Conservation (phyloP, 1,284 basidiomycete genomes). For the Sanghuangporus sanghuang region DNA sequence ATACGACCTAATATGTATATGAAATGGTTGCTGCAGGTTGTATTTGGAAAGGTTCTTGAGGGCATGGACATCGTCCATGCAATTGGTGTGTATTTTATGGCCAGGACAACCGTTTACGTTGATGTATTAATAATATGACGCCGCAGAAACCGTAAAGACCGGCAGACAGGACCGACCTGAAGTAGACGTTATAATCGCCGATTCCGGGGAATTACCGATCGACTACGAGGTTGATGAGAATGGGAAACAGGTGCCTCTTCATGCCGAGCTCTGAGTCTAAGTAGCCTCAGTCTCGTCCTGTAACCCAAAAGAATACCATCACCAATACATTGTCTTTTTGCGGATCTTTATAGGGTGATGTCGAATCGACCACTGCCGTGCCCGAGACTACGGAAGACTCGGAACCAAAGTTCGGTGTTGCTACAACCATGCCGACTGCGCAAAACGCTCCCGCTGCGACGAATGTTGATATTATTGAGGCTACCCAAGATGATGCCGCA, state of each 20-base stretch:
- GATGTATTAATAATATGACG: slow-evolving; percentile 18
- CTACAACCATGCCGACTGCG: slow-evolving; percentile 18
- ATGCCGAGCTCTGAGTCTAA: slow-evolving; percentile 74
- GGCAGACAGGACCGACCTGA: slow-evolving; percentile 63
- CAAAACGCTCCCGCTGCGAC: slow-evolving; percentile 18
- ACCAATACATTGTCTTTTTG: slow-evolving; percentile 43
- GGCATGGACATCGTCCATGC: slow-evolving; percentile 79
- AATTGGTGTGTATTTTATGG: slow-evolving; percentile 49
- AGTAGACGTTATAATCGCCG: slow-evolving; percentile 71
- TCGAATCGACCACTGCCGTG: background rate
- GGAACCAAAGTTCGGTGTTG: slow-evolving; percentile 9
- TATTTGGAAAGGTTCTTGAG: slow-evolving; percentile 87
- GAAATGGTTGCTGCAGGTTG: slow-evolving; percentile 49
- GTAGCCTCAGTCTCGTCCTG: slow-evolving; percentile 37
- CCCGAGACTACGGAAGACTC: background rate
- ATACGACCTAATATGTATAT: slow-evolving; percentile 8
- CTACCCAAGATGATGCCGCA: slow-evolving; percentile 10
- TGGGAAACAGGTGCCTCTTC: slow-evolving; percentile 86
- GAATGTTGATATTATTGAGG: slow-evolving; percentile 1
- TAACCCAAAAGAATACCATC: slow-evolving; percentile 28
- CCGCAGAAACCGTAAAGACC: slow-evolving; percentile 66
- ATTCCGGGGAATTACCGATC: slow-evolving; percentile 75
- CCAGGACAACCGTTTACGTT: too few relatives aligned
- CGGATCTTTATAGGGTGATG: slow-evolving; percentile 19
- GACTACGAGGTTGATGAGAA: slow-evolving; percentile 55